Conservation (phyloP, 257 asterid genomes). For the Handroanthus guayacan region DNA sequence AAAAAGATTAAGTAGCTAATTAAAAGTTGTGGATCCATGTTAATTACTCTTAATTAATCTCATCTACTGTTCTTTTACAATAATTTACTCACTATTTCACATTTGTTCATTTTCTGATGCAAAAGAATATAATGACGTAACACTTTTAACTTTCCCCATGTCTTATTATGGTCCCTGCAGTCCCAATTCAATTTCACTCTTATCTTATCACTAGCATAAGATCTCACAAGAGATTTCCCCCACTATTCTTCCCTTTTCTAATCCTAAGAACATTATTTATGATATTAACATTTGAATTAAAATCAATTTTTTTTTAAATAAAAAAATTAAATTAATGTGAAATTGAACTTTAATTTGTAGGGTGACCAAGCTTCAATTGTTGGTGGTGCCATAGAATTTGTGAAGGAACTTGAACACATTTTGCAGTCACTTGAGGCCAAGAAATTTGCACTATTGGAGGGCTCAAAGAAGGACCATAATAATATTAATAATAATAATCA, state of each 20-base stretch:
- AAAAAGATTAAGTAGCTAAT: not conserved
- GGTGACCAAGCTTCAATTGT: slow-evolving; percentile 98
- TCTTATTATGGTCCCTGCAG: slow-evolving; percentile 42
- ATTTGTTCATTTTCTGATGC: slow-evolving; percentile 27
- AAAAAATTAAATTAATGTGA: not conserved
- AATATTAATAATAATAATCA: not conserved
- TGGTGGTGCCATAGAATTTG: slow-evolving; percentile 95
- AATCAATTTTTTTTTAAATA: too few species aligned
- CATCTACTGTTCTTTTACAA: slow-evolving; percentile 3
- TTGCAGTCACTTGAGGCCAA: slow-evolving; percentile 84
- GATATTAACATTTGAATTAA: too few species aligned
- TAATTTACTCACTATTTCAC: slow-evolving; percentile 33
- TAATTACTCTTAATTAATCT: slow-evolving; percentile 20
- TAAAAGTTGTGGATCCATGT: not conserved
- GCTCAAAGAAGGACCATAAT: not conserved
- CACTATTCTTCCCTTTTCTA: too few species aligned
- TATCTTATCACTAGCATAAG: slow-evolving; percentile 3
- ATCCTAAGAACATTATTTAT: too few species aligned
- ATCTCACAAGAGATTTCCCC: not conserved
- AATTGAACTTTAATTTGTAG: slow-evolving; percentile 38
- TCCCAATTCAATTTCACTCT: slow-evolving; percentile 33
- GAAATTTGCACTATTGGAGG: slow-evolving; percentile 50
- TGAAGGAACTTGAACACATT: slow-evolving; percentile 93
- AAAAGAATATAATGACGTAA: slow-evolving; percentile 44
- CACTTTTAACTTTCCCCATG: slow-evolving; percentile 28